Evolutionary conservation across 805 yeast species (phyloP).

Genomic region (Saccharomyces eubayanus): DNA sequence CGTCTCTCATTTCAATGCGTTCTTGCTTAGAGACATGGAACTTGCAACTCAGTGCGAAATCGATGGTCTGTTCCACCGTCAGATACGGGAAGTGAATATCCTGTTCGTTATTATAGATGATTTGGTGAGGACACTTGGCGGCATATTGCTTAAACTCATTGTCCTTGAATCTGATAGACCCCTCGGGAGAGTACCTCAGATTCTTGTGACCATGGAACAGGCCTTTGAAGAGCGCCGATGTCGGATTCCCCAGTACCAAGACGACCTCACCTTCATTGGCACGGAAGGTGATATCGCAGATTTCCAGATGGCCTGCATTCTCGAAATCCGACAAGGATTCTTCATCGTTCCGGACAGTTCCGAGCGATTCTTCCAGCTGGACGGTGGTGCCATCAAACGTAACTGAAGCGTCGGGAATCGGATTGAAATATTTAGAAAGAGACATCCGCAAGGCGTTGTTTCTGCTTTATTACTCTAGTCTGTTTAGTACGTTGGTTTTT

Average conservation of each 20-base stretch:
- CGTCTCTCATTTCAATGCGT: slow-evolving; percentile 16
- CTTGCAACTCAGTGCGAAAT: slow-evolving; percentile 43
- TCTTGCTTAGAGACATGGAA: slow-evolving; percentile 9
- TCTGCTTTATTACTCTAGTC: neutral
- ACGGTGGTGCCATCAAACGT: slow-evolving; percentile 20
- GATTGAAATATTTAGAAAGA: slow-evolving; percentile 20
- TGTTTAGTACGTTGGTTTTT: neutral
- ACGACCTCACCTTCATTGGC: slow-evolving; percentile 11
- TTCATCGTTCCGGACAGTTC: neutral
- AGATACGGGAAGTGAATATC: slow-evolving; percentile 47
- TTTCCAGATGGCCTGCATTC: neutral
- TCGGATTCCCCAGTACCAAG: slow-evolving; percentile 8
- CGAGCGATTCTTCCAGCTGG: slow-evolving; percentile 5
- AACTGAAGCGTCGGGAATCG: slow-evolving; percentile 19
- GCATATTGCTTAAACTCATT: slow-evolving; percentile 4
- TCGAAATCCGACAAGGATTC: neutral
- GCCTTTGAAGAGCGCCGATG: slow-evolving; percentile 7
- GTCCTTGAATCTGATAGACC: slow-evolving; percentile 6
- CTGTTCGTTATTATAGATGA: slow-evolving; percentile 37
- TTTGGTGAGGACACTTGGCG: slow-evolving; percentile 7
- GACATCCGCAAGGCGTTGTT: slow-evolving; percentile 11
- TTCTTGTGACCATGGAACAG: slow-evolving; percentile 3
- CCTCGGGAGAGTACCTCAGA: slow-evolving; percentile 5
- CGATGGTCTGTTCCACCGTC: slow-evolving; percentile 44
- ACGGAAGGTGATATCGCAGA: slow-evolving; percentile 2